These are phyloP conservation scores for Chrysoporthe deuterocubensis DNA, from an alignment of 2,329 filamentous ascomycete genomes.

Conservation along the genomic window DNA sequence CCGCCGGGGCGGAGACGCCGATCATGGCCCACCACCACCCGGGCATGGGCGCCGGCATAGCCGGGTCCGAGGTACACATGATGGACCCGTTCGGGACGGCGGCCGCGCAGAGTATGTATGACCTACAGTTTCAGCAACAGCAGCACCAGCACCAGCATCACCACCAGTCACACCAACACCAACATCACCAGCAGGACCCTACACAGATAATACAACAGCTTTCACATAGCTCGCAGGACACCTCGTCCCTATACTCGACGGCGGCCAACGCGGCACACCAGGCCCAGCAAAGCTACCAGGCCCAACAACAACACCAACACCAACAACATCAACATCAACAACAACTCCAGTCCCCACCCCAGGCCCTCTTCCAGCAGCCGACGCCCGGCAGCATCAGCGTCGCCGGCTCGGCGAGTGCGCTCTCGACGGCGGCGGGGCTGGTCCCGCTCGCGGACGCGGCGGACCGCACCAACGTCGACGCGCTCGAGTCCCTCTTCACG, in stretches of 20 bases:
- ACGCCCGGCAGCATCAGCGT: constrained; percentile 7
- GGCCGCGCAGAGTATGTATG: constrained; percentile 3
- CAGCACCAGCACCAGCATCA: constrained; percentile 15
- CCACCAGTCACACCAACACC: constrained; percentile 11
- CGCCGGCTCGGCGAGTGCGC: constrained; percentile 5
- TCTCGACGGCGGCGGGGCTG: constrained; percentile 28
- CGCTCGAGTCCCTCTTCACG: constrained; percentile 59
- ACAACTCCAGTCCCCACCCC: constrained; percentile 5
- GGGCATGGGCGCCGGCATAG: not conserved
- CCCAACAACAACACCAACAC: constrained; percentile 11
- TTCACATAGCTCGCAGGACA: constrained; percentile 14
- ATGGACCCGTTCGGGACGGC: constrained; percentile 12
- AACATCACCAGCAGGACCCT: not conserved
- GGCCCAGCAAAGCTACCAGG: not conserved
- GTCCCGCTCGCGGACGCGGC: not conserved
- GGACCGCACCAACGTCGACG: constrained; percentile 59
- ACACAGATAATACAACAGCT: constrained; percentile 18
- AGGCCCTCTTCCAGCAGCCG: constrained; percentile 4
- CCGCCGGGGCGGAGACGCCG: not conserved
- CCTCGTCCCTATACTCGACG: constrained; percentile 12
- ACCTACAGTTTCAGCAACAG: constrained; percentile 1
- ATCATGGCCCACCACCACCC: constrained; percentile 3
- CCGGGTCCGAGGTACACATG: not conserved
- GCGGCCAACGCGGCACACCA: constrained; percentile 16
- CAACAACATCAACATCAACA: not conserved